Evolutionary conservation across 495 filamentous ascomycete species (phyloP).

Genomic region (Monascus purpureus): DNA sequence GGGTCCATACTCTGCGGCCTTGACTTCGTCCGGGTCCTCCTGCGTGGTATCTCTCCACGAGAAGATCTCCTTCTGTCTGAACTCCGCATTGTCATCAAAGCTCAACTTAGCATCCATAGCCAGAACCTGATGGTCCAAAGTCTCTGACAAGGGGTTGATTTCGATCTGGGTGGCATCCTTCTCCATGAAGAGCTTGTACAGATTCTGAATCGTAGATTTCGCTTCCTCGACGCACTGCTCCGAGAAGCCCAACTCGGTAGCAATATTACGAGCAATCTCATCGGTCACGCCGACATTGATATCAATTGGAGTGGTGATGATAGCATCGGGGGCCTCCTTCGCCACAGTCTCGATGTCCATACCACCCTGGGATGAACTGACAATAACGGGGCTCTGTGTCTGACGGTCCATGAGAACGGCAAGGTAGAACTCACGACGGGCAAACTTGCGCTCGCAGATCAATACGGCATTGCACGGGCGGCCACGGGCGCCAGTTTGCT

Average conservation of each 20-base stretch:
- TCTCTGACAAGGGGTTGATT: slow-evolving; percentile 97
- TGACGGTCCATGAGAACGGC: slow-evolving; percentile 94
- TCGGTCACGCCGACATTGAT: slow-evolving; percentile 93
- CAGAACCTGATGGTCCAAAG: slow-evolving; percentile 89
- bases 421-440: slow-evolving; percentile 96
- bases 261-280: slow-evolving; percentile 82
- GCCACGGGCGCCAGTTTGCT: slow-evolving; percentile 88
- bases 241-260: slow-evolving; percentile 86
- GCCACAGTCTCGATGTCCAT: slow-evolving; percentile 98
- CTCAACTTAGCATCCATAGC: slow-evolving; percentile 98
- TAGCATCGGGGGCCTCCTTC: slow-evolving; percentile 93
- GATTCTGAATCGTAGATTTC: slow-evolving; percentile 90
- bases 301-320: slow-evolving; percentile 81
- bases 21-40: slow-evolving; percentile 95
- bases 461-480: slow-evolving; percentile 92
- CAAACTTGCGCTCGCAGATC: slow-evolving; percentile 99
- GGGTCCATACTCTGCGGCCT: slow-evolving; percentile 61
- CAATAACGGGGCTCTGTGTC: slow-evolving; percentile 85
- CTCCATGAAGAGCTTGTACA: slow-evolving; percentile 97
- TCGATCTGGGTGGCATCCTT: slow-evolving; percentile 98
- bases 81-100: slow-evolving; percentile 98
- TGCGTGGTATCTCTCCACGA: slow-evolving; percentile 83
- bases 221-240: slow-evolving; percentile 92
- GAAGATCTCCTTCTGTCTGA: slow-evolving; percentile 94
- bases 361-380: slow-evolving; percentile 93